Evolutionary conservation across 2,329 filamentous ascomycete genomes (phyloP), one percentile per base, ranked within the genome.

Genomic region (Colletotrichum nymphaeae): DNA sequence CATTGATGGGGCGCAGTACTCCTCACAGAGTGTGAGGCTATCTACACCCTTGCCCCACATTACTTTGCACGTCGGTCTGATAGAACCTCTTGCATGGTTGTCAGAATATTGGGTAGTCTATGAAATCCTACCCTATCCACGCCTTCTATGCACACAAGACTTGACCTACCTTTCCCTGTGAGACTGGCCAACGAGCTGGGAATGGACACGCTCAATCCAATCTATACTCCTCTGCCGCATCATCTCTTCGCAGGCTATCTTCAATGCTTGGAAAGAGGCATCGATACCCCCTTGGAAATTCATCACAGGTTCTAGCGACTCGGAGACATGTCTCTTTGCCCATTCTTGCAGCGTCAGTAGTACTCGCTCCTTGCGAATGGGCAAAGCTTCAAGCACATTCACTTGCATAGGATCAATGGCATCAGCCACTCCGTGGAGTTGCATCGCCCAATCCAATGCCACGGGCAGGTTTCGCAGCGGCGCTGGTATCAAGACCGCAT

Each of bases 401-500:
- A 49, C 42, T 7, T 26, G 28, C n/a, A 63, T 65, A 30, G 63
- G 63, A 14, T 65, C 63, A 19, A 65, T 55, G 4, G 55, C 32
- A n/a, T 16, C 12, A 42, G 19, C 24, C 19, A 24, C 24, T 6
- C 58, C 57, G 19, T 35, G 63, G 6, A 19, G 16, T 14, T 62
- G 26, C 55, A 68, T 69, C 22, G 46, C 14, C 26, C 22, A 14
- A 8, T 68, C 62, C 1, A 74, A 16, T 8, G 63, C 19, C n/a
- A n/a, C 57, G n/a, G 71, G 55, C 9, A 32, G 53, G 2, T 58
- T 49, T 19, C 42, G 30, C 57, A 75, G 57, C 12, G 59, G 37
- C 22, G 62, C 70, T 1, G 75, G 75, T 42, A 75, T 55, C 16
- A 72, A 22, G 1, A 55, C 37, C n/a, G 67, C 63, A 32, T 65